Percentiles rank a stretch among this genome's conserved stretches.
Conservation (phyloP, 768 basidiomycete species). For the Rhizopogon rudus region DNA sequence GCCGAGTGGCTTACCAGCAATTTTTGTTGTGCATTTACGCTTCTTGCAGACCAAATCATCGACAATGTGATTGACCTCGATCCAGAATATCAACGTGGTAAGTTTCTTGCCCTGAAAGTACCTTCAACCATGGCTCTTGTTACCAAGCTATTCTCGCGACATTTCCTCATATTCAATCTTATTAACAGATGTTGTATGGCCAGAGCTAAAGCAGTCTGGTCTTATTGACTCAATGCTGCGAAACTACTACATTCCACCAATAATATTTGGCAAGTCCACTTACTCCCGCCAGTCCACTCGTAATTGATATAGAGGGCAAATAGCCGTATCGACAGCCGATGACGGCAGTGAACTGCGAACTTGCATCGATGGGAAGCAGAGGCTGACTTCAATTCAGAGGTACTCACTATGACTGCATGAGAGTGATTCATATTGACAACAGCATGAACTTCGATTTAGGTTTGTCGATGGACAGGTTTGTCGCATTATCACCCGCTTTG, state of each 20-base stretch:
- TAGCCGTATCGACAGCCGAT: slow-evolving; percentile 34
- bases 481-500: slow-evolving; percentile 7
- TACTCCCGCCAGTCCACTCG: neutral
- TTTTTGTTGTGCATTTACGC: neutral
- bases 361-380: slow-evolving; percentile 74
- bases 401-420: slow-evolving; percentile 15
- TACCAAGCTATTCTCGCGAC: neutral
- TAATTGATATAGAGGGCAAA: neutral
- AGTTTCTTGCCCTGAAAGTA: slow-evolving; percentile 2
- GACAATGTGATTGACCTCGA: slow-evolving; percentile 47
- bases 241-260: slow-evolving; percentile 63
- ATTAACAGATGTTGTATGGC: slow-evolving; percentile 57
- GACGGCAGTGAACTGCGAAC: slow-evolving; percentile 42
- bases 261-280: slow-evolving; percentile 51
- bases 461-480: slow-evolving; percentile 54
- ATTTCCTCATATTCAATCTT: neutral
- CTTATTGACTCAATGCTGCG: slow-evolving; percentile 62
- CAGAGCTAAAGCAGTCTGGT: slow-evolving; percentile 50
- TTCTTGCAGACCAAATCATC: slow-evolving; percentile 40
- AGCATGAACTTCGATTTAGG: slow-evolving; percentile 22
- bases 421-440: neutral
- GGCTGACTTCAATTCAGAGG: slow-evolving; percentile 62
- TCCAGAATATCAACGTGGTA: slow-evolving; percentile 65
- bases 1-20: slow-evolving; percentile 1
- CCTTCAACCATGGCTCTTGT: neutral